phyloP scores from a whole-genome alignment of 2,329 filamentous ascomycete species.

The Cadophora gregata region DNA sequence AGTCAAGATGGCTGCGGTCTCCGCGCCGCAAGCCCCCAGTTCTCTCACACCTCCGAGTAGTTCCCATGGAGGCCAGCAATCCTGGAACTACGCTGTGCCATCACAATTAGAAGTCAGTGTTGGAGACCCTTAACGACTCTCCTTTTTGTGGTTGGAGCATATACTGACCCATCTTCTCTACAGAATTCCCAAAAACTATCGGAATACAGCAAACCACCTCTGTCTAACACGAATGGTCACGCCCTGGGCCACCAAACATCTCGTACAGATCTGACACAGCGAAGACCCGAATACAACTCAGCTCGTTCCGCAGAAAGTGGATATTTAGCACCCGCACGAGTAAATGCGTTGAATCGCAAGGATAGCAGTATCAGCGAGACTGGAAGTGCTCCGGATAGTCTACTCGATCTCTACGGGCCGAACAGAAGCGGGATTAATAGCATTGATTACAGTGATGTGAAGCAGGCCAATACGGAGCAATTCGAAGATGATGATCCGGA shows the following conservation, averaged over 20 bases:
- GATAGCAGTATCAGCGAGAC: slow-evolving; percentile 50
- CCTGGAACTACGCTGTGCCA: slow-evolving; percentile 44
- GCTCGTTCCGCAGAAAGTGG: slow-evolving; percentile 34
- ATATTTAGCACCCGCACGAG: slow-evolving; percentile 45
- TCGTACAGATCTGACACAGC: slow-evolving; percentile 37
- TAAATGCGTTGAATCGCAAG: slow-evolving; percentile 48
- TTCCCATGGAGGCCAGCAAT: slow-evolving; percentile 39
- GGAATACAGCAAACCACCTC: slow-evolving; percentile 31
- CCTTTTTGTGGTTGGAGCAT: slow-evolving; percentile 5
- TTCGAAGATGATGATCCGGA: slow-evolving; percentile 54
- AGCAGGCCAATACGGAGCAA: slow-evolving; percentile 29
- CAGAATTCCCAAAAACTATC: slow-evolving; percentile 29
- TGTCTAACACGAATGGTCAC: slow-evolving; percentile 38
- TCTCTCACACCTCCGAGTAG: slow-evolving; percentile 43
- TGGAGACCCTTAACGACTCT: not conserved
- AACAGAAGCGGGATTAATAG: slow-evolving; percentile 38
- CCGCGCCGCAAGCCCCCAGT: slow-evolving; percentile 44
- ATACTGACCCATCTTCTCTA: slow-evolving; percentile 2
- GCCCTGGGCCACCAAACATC: slow-evolving; percentile 32
- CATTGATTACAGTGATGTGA: slow-evolving; percentile 40
- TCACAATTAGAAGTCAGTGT: slow-evolving; percentile 40
- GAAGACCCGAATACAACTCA: slow-evolving; percentile 30
- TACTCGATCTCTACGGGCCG: slow-evolving; percentile 51
- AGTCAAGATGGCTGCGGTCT: slow-evolving; percentile 45
- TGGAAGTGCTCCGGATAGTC: slow-evolving; percentile 52